These are phyloP conservation scores for Wickerhamomyces hampshirensis DNA, from an alignment of 805 yeast genomes.

Conservation along the genomic window DNA sequence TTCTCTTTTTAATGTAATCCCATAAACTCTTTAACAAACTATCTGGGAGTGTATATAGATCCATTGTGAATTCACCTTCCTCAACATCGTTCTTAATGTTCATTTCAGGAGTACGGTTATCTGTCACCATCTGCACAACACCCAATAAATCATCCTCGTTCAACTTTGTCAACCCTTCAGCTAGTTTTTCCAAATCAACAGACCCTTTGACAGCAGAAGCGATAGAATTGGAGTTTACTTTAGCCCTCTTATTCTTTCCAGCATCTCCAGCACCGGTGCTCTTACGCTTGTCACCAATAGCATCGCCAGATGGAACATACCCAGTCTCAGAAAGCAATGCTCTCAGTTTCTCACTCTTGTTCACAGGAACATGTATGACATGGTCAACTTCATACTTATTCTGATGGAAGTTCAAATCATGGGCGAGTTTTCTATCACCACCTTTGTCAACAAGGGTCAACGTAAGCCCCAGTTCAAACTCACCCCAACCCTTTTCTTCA, in stretches of 20 bases:
- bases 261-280: conserved; percentile 18
- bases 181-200: conserved; percentile 85
- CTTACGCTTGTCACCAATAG: conserved; percentile 34
- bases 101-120: conserved; percentile 92
- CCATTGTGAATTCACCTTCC: conserved; percentile 96
- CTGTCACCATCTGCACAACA: conserved; percentile 96
- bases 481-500: conserved; percentile 98
- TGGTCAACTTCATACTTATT: conserved; percentile 78
- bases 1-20: conserved; percentile 85
- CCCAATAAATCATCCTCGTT: conserved; percentile 90
- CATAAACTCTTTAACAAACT: conserved; percentile 84
- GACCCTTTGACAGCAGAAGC: conserved; percentile 61
- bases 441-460: conserved; percentile 76
- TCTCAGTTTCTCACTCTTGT: conserved; percentile 62
- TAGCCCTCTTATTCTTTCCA: conserved; percentile 28
- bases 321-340: conserved; percentile 78
- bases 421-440: conserved; percentile 83
- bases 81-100: conserved; percentile 93
- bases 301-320: conserved; percentile 56
- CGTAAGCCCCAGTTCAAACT: conserved; percentile 81
- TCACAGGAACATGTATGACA: conserved; percentile 67
- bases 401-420: conserved; percentile 82
- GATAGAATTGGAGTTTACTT: conserved; percentile 16
- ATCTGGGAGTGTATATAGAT: conserved; percentile 89
- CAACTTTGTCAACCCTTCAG: conserved; percentile 82